phyloP scores from a whole-genome alignment of 2,329 filamentous ascomycete genomes.

The Sporothrix curviconia region DNA sequence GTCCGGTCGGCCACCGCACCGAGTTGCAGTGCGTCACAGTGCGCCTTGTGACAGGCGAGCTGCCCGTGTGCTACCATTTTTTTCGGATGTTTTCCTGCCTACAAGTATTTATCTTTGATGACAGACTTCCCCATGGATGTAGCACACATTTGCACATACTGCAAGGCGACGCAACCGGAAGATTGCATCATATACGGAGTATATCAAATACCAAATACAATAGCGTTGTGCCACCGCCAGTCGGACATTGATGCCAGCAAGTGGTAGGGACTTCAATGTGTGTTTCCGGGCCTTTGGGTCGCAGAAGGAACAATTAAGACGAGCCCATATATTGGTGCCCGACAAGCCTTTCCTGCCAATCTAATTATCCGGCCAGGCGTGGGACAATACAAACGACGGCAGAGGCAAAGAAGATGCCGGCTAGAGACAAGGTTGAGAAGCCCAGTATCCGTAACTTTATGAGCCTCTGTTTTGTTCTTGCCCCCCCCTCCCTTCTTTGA shows the following conservation, averaged over 20 bases:
- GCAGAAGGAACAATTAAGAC: background rate
- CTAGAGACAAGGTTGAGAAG: too few species aligned
- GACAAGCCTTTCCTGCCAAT: background rate
- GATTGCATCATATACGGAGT: too few species aligned
- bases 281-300: background rate
- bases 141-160: background rate
- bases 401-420: too few species aligned
- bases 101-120: too few species aligned
- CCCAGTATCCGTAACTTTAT: too few species aligned
- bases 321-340: background rate
- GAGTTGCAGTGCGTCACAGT: background rate
- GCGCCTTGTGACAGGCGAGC: background rate
- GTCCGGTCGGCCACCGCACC: background rate
- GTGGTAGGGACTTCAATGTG: background rate
- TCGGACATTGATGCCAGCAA: background rate
- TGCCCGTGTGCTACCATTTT: too few species aligned
- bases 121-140: background rate
- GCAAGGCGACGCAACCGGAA: background rate
- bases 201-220: background rate
- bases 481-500: background rate
- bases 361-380: too few species aligned
- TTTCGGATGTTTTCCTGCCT: too few species aligned
- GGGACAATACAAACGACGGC: too few species aligned
- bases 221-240: background rate
- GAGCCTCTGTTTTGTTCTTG: background rate